Percentiles rank a stretch among this genome's conserved stretches.
Conservation (phyloP, 805 yeast genomes). For the Yueomyces sp. region DNA sequence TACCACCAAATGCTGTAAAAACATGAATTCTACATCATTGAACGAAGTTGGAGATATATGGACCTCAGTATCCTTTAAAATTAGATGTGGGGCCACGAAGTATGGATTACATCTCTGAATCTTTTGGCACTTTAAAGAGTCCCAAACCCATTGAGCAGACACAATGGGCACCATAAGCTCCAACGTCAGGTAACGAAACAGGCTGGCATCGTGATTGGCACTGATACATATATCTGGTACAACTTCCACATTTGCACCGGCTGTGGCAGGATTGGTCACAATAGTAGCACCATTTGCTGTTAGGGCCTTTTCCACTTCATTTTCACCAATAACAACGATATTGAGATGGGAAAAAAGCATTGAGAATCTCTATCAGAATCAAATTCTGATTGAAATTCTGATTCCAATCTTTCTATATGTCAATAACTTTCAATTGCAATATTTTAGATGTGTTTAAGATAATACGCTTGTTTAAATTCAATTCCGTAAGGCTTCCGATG, state of each 20-base stretch:
- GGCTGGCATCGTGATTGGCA: constrained; percentile 10
- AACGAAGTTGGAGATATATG: constrained; percentile 43
- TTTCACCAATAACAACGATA: too few species aligned
- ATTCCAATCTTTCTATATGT: too few species aligned
- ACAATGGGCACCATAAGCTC: constrained; percentile 23
- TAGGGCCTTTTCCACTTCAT: too few species aligned
- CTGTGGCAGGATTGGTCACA: too few species aligned
- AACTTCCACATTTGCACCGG: not conserved
- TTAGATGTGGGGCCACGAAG: constrained; percentile 57
- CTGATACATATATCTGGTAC: constrained; percentile 6
- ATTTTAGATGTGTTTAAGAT: too few species aligned
- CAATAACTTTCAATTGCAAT: too few species aligned
- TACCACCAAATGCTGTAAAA: constrained; percentile 39
- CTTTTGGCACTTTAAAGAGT: constrained; percentile 10
- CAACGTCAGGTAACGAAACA: constrained; percentile 16
- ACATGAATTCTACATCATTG: constrained; percentile 54
- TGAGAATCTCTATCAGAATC: too few species aligned
- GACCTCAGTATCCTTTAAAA: constrained; percentile 48
- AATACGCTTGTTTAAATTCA: too few species aligned
- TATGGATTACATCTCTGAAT: constrained; percentile 24
- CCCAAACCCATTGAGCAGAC: constrained; percentile 13
- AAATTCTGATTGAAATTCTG: too few species aligned
- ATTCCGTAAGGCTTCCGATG: too few species aligned
- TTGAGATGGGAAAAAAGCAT: too few species aligned
- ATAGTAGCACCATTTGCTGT: too few species aligned